Base-by-base conservation (phyloP, 306 rosid genomes). In the Gleditsia sinensis region DNA sequence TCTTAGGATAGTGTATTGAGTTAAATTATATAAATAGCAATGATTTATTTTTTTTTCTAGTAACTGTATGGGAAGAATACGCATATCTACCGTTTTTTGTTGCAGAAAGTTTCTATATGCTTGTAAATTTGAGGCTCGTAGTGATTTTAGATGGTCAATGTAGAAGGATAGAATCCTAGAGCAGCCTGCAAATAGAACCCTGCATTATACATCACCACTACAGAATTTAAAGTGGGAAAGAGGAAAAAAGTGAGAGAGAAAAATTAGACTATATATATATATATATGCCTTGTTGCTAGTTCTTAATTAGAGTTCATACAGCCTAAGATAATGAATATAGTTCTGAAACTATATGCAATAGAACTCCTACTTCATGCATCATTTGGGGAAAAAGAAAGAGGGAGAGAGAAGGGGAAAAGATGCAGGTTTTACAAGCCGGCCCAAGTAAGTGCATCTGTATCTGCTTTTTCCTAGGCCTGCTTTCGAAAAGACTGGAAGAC, bases 401-500 rank as follows among this genome's bases (percentile, higher is more conserved):
- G 13, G 21, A 27, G 37, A 27, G 27, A 19, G 27, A 25, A 13
- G 32, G 4, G 32, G 32, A 28, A 28, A 28, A 28, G n/a, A n/a
- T n/a, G n/a, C n/a, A n/a, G n/a, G n/a, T n/a, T n/a, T n/a, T n/a
- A 53, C 32, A 21, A 3, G 53, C 53, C 9, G 30, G 23, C 40
- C 25, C 40, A 43, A 16, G 6, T 21, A 64, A 40, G 21, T 24
- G 71, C 3, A 43, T 66, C 19, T 24, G 71, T 1, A 43, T 66
- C 19, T 45, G 54, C 54, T 66, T 42, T 42, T 54, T 43, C 34
- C 72, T 67, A 27, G 71, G 28, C 70, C 14, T 45, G 28, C 36
- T 42, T 20, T 33, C 21, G 19, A 24, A 12, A 64, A 21, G 36
- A 61, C 8, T 34, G n/a, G n/a, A n/a, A n/a, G n/a, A n/a, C n/a